Conservation (phyloP, 2,329 filamentous ascomycete species). For the Aulographum hederae region DNA sequence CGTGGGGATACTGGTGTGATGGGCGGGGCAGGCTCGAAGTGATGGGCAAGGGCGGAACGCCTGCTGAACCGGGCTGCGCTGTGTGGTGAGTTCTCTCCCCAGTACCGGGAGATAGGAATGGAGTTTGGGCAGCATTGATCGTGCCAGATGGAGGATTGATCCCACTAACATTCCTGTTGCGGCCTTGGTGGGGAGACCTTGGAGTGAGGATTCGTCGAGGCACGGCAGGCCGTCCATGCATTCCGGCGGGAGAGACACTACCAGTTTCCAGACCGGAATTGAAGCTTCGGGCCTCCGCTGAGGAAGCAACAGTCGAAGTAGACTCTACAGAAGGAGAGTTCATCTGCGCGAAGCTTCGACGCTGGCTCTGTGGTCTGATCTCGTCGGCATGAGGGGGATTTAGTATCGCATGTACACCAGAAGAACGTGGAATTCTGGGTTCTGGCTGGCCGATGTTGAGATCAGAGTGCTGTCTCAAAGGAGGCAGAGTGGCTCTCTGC, state of each 20-base stretch:
- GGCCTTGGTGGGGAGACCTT: slow-evolving; percentile 39
- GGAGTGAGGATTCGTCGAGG: slow-evolving; percentile 37
- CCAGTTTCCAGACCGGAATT: too few species aligned
- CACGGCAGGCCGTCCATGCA: slow-evolving; percentile 10
- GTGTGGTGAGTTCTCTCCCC: slow-evolving; percentile 24
- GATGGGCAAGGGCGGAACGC: slow-evolving; percentile 28
- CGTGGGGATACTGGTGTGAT: slow-evolving; percentile 15
- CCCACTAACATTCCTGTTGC: slow-evolving; percentile 18
- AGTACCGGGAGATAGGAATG: slow-evolving; percentile 24
- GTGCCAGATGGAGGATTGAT: slow-evolving; percentile 25
- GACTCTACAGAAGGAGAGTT: slow-evolving; percentile 22
- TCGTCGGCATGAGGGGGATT: slow-evolving; percentile 21
- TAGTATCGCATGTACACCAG: slow-evolving; percentile 26
- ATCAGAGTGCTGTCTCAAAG: too few species aligned
- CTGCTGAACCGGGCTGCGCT: slow-evolving; percentile 23
- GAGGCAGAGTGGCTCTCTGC: too few species aligned
- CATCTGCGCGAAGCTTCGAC: slow-evolving; percentile 24
- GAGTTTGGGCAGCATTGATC: slow-evolving; percentile 29
- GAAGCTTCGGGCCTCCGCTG: too few species aligned
- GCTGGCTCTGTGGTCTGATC: slow-evolving; percentile 13
- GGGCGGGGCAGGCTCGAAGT: slow-evolving; percentile 19
- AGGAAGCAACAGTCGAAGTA: too few species aligned
- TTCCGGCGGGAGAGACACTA: too few species aligned
- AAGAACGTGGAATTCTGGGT: too few species aligned
- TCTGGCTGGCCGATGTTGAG: too few species aligned